phyloP scores from a whole-genome alignment of 192 early-diverging fungal species.

The Mortierella claussenii region DNA sequence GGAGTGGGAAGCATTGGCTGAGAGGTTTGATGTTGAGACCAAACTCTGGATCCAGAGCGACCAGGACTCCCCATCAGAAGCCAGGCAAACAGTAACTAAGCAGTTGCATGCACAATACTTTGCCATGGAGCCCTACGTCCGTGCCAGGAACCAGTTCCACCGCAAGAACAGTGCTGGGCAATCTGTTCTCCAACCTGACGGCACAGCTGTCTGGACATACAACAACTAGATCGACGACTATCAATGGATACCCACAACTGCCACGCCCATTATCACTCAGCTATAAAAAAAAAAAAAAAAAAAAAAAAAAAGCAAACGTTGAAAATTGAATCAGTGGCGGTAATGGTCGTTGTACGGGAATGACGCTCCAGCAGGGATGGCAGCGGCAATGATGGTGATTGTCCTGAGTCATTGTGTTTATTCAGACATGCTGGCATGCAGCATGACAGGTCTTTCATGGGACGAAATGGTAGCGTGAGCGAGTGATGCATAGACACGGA shows the following conservation, averaged over 20 bases:
- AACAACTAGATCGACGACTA: slow-evolving; percentile 17
- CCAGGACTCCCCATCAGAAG: neutral
- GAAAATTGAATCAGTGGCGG: no score
- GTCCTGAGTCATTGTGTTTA: no score
- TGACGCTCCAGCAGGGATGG: no score
- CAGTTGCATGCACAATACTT: slow-evolving; percentile 19
- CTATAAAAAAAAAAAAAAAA: no score
- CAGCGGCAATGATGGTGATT: no score
- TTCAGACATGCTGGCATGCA: no score
- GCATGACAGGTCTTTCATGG: no score
- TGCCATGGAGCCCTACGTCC: slow-evolving; percentile 37
- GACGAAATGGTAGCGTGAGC: no score
- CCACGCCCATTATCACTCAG: no score
- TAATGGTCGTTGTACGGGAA: no score
- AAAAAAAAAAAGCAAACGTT: no score
- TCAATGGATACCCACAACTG: slow-evolving; percentile 1
- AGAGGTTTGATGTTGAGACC: slow-evolving; percentile 10
- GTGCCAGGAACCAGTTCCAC: slow-evolving; percentile 47
- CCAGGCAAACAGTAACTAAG: slow-evolving; percentile 7
- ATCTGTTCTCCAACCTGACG: slow-evolving; percentile 29
- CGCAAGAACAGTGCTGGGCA: slow-evolving; percentile 24
- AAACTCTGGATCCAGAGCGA: slow-evolving; percentile 18
- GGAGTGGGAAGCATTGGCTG: slow-evolving; percentile 28
- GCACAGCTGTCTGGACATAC: slow-evolving; percentile 31
- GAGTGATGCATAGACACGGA: no score